Base-by-base conservation (phyloP, 139 green algal genomes). In the Chlorella sp. region DNA sequence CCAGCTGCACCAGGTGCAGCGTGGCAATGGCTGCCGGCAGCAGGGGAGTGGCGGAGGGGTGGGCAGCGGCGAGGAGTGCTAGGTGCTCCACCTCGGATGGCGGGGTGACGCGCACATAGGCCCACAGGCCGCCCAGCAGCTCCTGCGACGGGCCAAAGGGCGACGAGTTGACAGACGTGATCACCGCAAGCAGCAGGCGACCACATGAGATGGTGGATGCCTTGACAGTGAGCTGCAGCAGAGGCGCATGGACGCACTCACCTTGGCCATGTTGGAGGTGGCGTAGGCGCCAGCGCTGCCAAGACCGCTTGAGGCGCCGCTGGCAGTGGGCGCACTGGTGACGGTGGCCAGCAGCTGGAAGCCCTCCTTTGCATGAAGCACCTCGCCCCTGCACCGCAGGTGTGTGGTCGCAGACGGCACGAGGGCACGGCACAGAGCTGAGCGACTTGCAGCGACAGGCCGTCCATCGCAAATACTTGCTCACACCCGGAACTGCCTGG, bases 331-430 rank as follows among this genome's bases (percentile, higher is more conserved):
- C 1, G 81, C 49, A 35, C 65, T 85, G 17, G 87, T 93, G 35
- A 95, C 73, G 14, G 93, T 95, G 1, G 86, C 89, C 20, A 97
- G 77, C 14, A 97, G 78, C 74, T 95, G 89, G 69, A 97, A 97
- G 30, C 88, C 90, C 0, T 81, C 79, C 4, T 81, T 82, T 0
- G 92, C 89, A 1, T 72, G 42, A 29, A 96, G 73, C 27, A 82
- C 74, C 77, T 94, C 82, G 0, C 77, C 88, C 81, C 3, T 89
- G 85, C 10, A 98, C 80, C 36, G 86, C 69, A 62, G 97, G 82
- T 36, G 76, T 80, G 24, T 92, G 77, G 23, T 79, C 83, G 61
- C 68, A 63, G 10, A 55, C 17, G 42, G 42, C 42, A 55, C 42
- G 17, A 26, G 42, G 10, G 42, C 42, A 55, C 17, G 42, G 42